Evolutionary conservation across 1,284 basidiomycete species (phyloP).

Genomic region (Phlebopus sp.): DNA sequence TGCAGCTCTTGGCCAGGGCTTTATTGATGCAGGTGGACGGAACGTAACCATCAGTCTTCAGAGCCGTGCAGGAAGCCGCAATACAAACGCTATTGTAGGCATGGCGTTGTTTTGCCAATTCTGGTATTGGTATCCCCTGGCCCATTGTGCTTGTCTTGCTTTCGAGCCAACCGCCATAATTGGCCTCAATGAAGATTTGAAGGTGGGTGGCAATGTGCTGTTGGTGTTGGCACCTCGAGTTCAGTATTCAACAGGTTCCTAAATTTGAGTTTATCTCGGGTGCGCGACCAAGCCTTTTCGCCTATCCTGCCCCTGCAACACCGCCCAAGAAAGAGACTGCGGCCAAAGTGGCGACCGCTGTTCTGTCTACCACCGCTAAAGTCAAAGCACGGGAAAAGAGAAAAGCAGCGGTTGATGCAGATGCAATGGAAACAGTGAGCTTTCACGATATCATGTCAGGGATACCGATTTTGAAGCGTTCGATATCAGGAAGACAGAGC

Average conservation of each 20-base stretch:
- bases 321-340: conserved; percentile 89
- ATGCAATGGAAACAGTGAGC: conserved; percentile 79
- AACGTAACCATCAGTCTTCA: conserved; percentile 93
- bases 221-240: conserved; percentile 2
- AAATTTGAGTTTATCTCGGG: conserved; percentile 90
- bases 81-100: conserved; percentile 91
- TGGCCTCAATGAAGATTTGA: conserved; percentile 80
- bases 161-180: conserved; percentile 95
- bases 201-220: conserved; percentile 46
- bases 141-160: conserved; percentile 88
- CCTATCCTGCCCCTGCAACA: conserved; percentile 82
- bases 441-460: not conserved
- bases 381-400: conserved; percentile 90
- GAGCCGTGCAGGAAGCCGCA: conserved; percentile 86
- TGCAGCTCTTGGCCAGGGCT: conserved; percentile 89
- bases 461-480: conserved; percentile 4
- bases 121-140: conserved; percentile 99
- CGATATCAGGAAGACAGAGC: conserved; percentile 53
- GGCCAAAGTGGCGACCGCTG: conserved; percentile 87
- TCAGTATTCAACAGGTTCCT: conserved; percentile 57
- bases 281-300: conserved; percentile 84
- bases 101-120: conserved; percentile 97
- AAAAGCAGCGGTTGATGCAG: conserved; percentile 77
- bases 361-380: conserved; percentile 93
- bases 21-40: conserved; percentile 94